Evolutionary conservation across 176 grass and related monocot genomes (phyloP), one percentile per base, ranked within the genome.

Genomic region (Eleusine indica): DNA sequence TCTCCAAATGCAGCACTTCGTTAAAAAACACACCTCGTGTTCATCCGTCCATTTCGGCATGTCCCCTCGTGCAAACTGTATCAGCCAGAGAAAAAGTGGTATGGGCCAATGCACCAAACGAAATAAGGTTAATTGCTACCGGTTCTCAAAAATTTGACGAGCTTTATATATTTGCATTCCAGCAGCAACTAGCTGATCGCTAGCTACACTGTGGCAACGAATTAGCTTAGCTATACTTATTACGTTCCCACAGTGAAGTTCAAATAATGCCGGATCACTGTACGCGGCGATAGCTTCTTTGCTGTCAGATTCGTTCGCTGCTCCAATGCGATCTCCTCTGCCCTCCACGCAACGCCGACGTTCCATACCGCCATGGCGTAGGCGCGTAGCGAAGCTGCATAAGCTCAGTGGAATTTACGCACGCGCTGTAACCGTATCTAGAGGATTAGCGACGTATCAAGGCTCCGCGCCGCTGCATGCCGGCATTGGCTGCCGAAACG

Each of bases 401-500:
- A 35, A 25, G 5, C 58, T 62, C 32, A 35, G 32, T 35, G 32
- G 2, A 17, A 38, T 67, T 22, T 43, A 12, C n/a, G 14, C 70
- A 47, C 28, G 70, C 28, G 67, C 67, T 29, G 58, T 63, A 12
- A 22, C n/a, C 3, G 11, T 15, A 5, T 29, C 25, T 0, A 13
- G 21, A 42, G 39, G 40, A 19, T n/a, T 30, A 41, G 61, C 28
- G 30, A 39, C 19, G 63, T 68, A 78, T 85, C 61, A 42, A 29
- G 18, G 60, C 61, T 2, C 42, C 28, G 71, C 17, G 54, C 62
- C 70, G 28, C 54, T 25, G 54, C 35, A 40, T 56, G 61, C n/a
- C 48, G 38, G 42, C 5, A 54, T 18, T 54, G 16, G 80, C 38
- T 78, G 80, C 72, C 71, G 25, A 83, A 49, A 40, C 49, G 86